Evolutionary conservation across 345 rosid species (phyloP).

Genomic region (Garcia nutans): DNA sequence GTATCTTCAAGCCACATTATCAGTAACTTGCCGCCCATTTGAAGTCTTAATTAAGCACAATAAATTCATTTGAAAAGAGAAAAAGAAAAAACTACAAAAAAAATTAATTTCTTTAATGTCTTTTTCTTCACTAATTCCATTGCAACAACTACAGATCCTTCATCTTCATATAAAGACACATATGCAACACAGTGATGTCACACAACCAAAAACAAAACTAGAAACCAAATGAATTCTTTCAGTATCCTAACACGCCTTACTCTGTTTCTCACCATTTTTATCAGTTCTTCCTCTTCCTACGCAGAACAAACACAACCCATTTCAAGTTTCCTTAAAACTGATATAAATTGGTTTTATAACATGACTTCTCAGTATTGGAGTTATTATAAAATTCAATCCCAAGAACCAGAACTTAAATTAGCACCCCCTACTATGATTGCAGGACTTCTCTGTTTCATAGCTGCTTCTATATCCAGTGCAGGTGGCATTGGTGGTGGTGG

Average conservation of each 20-base stretch:
- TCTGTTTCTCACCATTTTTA: conserved; percentile 28
- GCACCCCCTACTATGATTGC: conserved; percentile 44
- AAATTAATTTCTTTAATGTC: background rate
- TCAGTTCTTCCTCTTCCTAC: conserved; percentile 27
- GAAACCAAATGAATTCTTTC: conserved; percentile 10
- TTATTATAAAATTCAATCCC: conserved; percentile 25
- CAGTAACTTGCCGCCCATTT: too few species aligned
- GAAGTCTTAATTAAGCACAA: too few species aligned
- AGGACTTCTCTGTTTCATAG: conserved; percentile 59
- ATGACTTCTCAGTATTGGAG: conserved; percentile 39
- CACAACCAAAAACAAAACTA: background rate
- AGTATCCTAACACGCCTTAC: conserved; percentile 7
- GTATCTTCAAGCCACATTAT: background rate
- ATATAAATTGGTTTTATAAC: conserved; percentile 17
- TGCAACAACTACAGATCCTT: background rate
- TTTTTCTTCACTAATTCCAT: background rate
- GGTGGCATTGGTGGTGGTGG: conserved; percentile 97
- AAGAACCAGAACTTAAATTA: conserved; percentile 31
- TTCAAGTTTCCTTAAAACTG: conserved; percentile 15
- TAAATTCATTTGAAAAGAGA: too few species aligned
- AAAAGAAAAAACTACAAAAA: background rate
- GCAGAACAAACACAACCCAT: conserved; percentile 23
- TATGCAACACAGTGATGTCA: background rate
- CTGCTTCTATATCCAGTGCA: conserved; percentile 81
- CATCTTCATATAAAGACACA: conserved; percentile 3